Evolutionary conservation across 75 land plant species (phyloP).

Genomic region (Pinus taeda): DNA sequence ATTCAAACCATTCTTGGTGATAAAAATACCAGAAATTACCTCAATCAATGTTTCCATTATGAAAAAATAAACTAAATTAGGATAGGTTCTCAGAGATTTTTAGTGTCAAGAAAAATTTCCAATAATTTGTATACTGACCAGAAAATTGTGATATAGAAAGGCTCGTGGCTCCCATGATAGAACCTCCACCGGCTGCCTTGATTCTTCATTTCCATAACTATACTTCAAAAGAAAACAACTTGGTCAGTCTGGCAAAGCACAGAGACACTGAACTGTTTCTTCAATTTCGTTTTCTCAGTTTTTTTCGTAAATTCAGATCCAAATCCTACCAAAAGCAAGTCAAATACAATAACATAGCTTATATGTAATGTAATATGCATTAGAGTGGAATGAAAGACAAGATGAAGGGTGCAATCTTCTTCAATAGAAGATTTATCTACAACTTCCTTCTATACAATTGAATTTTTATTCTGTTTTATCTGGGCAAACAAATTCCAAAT

Average conservation of each 20-base stretch:
- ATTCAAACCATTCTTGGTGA: background rate
- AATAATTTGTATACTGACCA: constrained; percentile 17
- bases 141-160: constrained; percentile 35
- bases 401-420: background rate
- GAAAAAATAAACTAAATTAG: too few relatives aligned
- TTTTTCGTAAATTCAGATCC: background rate
- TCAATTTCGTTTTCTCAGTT: background rate
- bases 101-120: background rate
- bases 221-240: background rate
- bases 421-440: background rate
- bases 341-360: background rate
- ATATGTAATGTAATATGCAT: background rate
- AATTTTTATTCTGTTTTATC: background rate
- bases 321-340: background rate
- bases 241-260: background rate
- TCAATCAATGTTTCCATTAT: too few relatives aligned
- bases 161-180: constrained; percentile 44
- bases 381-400: background rate
- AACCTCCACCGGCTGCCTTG: constrained; percentile 29
- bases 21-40: too few relatives aligned
- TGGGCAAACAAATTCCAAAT: background rate
- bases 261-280: background rate
- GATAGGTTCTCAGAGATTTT: too few relatives aligned
- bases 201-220: constrained; percentile 12
- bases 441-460: background rate